These are phyloP conservation scores for Phytophthora sansomeana DNA, from an alignment of 352 stramenopile species.

Conservation along the genomic window DNA sequence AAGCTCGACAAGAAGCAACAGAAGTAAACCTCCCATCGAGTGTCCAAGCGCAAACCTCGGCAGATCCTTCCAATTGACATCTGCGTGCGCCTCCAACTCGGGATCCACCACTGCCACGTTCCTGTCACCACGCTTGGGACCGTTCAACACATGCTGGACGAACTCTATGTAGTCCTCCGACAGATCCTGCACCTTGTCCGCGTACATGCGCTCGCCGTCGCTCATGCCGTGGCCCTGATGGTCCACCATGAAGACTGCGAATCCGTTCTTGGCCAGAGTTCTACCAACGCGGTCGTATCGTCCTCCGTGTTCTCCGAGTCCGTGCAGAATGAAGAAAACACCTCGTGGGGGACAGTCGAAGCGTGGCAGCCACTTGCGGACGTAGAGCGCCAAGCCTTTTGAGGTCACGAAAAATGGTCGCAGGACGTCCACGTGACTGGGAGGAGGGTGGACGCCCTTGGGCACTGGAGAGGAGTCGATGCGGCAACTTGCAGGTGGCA, in stretches of 20 bases:
- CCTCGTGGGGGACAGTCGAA: slow-evolving; percentile 30
- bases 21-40: slow-evolving; percentile 62
- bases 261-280: slow-evolving; percentile 41
- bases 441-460: background rate
- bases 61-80: slow-evolving; percentile 47
- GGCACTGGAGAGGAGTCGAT: slow-evolving; percentile 30
- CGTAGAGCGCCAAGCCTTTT: slow-evolving; percentile 50
- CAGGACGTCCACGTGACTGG: slow-evolving; percentile 27
- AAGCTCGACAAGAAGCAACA: slow-evolving; percentile 43
- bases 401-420: slow-evolving; percentile 45
- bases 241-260: slow-evolving; percentile 68
- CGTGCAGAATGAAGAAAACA: slow-evolving; percentile 66
- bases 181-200: slow-evolving; percentile 50
- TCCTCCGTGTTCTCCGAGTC: slow-evolving; percentile 57
- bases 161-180: slow-evolving; percentile 66
- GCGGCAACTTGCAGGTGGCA: slow-evolving; percentile 12
- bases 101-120: slow-evolving; percentile 39
- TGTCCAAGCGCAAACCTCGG: slow-evolving; percentile 66
- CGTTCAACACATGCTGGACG: slow-evolving; percentile 51
- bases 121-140: background rate
- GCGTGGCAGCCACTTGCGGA: slow-evolving; percentile 55
- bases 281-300: slow-evolving; percentile 63
- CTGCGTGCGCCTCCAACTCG: slow-evolving; percentile 39
- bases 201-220: slow-evolving; percentile 68
- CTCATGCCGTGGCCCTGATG: slow-evolving; percentile 67